Conservation (phyloP, 2,329 filamentous ascomycete species). For the Tolypocladium endophyticum region DNA sequence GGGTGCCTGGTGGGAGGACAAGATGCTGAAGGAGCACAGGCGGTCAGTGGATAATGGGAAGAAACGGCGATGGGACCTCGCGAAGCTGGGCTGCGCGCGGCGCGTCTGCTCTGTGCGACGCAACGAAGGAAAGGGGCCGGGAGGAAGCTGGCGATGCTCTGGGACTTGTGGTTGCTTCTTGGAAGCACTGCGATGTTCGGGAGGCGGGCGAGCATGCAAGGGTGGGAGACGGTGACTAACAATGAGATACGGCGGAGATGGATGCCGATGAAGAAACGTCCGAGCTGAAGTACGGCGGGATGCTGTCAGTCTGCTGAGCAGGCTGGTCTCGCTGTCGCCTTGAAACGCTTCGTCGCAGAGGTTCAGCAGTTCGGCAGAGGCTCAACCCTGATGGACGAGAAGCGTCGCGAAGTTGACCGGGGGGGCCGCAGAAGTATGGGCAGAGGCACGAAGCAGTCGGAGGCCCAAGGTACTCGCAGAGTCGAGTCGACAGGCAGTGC, state of each 20-base stretch:
- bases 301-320: neutral
- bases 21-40: constrained; percentile 11
- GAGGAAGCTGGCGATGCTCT: neutral
- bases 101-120: neutral
- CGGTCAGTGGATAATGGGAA: constrained; percentile 5
- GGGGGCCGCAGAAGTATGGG: neutral
- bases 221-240: constrained; percentile 4
- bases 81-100: neutral
- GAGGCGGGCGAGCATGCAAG: neutral
- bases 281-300: neutral
- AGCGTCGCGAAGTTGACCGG: neutral
- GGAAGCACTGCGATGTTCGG: constrained; percentile 3
- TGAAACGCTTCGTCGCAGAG: neutral
- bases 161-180: neutral
- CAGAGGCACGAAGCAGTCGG: neutral
- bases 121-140: neutral
- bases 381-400: neutral
- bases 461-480: neutral
- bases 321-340: neutral
- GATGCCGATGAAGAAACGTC: neutral
- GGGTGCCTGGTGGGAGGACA: constrained; percentile 12
- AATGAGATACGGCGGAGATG: constrained; percentile 1
- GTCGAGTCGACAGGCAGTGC: neutral
- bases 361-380: neutral
- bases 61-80: neutral